Evolutionary conservation across 306 rosid species (phyloP).

Genomic region (Cucurbita pepo): DNA sequence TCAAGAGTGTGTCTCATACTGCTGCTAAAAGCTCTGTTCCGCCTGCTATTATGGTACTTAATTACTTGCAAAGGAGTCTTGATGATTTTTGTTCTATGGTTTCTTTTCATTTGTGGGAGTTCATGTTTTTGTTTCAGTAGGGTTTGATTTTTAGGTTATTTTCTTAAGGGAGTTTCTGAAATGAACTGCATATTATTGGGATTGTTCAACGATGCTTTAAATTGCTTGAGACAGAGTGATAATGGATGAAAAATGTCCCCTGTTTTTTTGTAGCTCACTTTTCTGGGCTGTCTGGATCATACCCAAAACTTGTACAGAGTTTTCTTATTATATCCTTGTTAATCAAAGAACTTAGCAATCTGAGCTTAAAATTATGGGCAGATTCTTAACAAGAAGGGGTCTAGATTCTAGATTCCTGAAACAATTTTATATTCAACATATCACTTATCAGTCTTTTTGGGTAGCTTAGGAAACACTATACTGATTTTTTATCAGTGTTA

Average conservation of each 20-base stretch:
- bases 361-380: neutral
- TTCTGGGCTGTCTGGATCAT: neutral
- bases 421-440: neutral
- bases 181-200: neutral
- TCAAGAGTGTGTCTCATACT: slow-evolving; percentile 18
- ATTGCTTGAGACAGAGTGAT: neutral
- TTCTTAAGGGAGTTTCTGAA: neutral
- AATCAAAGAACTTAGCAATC: neutral
- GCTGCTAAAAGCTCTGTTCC: slow-evolving; percentile 24
- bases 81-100: neutral
- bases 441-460: neutral
- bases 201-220: neutral
- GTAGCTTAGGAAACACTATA: neutral
- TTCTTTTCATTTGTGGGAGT: neutral
- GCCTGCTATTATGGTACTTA: slow-evolving; percentile 33
- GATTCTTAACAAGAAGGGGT: neutral
- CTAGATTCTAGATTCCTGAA: neutral
- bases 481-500: neutral
- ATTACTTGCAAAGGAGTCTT: neutral
- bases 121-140: neutral
- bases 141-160: neutral
- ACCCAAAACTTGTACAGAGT: neutral
- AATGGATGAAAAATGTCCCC: neutral
- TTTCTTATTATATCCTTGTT: neutral
- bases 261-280: neutral